Conservation (phyloP, 805 yeast species). For the Wickerhamiella azymoides region DNA sequence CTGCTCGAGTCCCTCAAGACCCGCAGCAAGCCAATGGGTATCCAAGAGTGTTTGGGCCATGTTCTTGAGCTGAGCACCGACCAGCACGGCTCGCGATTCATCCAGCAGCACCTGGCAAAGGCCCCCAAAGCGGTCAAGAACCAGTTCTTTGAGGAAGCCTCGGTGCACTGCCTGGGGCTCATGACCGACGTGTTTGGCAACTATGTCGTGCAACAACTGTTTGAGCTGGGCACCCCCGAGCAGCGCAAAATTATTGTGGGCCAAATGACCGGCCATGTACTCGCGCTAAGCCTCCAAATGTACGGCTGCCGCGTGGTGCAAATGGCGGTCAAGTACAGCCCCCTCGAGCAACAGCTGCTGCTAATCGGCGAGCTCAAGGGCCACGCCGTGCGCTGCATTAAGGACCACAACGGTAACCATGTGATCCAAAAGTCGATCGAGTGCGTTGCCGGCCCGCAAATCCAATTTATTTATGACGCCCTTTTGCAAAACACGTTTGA, state of each 20-base stretch:
- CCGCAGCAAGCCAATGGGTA: slow-evolving; percentile 45
- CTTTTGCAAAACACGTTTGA: slow-evolving; percentile 54
- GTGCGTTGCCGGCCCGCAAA: slow-evolving; percentile 53
- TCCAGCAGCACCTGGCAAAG: slow-evolving; percentile 68
- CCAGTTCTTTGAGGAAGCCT: slow-evolving; percentile 68
- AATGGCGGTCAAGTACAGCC: slow-evolving; percentile 68
- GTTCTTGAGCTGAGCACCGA: slow-evolving; percentile 87
- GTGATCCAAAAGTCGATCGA: slow-evolving; percentile 94
- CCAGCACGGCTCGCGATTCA: slow-evolving; percentile 94
- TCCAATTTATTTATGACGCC: slow-evolving; percentile 60
- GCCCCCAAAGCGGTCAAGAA: slow-evolving; percentile 62
- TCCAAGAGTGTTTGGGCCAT: slow-evolving; percentile 70
- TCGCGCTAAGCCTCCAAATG: slow-evolving; percentile 76
- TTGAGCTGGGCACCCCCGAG: slow-evolving; percentile 62
- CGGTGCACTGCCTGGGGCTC: slow-evolving; percentile 57
- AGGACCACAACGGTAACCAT: slow-evolving; percentile 96
- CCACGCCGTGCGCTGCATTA: slow-evolving; percentile 53
- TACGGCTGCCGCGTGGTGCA: slow-evolving; percentile 97
- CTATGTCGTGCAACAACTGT: slow-evolving; percentile 87
- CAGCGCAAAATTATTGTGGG: slow-evolving; percentile 59
- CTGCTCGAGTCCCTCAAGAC: slow-evolving; percentile 73
- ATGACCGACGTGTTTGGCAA: slow-evolving; percentile 98
- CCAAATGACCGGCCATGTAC: slow-evolving; percentile 60
- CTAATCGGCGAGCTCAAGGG: slow-evolving; percentile 59
- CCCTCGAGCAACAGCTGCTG: slow-evolving; percentile 46